Conservation (phyloP, 495 filamentous ascomycete genomes). For the Clohesyomyces aquaticus region DNA sequence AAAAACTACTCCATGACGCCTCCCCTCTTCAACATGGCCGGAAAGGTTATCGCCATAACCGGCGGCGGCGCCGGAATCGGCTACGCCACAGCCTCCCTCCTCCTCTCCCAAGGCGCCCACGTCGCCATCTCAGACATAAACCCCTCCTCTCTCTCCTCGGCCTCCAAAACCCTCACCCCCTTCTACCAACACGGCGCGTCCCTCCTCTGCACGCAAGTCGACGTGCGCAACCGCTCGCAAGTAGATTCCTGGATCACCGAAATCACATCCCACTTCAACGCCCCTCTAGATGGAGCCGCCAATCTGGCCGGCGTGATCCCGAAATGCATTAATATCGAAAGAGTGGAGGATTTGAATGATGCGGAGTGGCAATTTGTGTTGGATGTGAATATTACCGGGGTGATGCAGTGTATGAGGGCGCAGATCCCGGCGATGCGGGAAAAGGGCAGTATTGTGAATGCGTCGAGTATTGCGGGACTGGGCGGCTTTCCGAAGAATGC, state of each 20-base stretch:
- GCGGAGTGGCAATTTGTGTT: constrained; percentile 40
- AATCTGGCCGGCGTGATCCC: constrained; percentile 41
- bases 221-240: constrained; percentile 48
- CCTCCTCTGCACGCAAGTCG: constrained; percentile 45
- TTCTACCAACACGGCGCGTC: constrained; percentile 1
- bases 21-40: constrained; percentile 28
- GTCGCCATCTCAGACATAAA: constrained; percentile 36
- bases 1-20: constrained; percentile 21
- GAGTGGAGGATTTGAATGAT: constrained; percentile 39
- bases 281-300: constrained; percentile 37
- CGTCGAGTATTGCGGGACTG: constrained; percentile 35
- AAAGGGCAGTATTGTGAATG: constrained; percentile 41
- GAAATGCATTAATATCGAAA: constrained; percentile 35
- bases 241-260: constrained; percentile 56
- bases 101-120: constrained; percentile 34
- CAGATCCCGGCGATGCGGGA: constrained; percentile 35
- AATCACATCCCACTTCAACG: constrained; percentile 51
- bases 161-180: neutral
- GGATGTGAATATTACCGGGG: constrained; percentile 41
- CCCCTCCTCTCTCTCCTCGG: constrained; percentile 7
- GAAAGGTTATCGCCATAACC: constrained; percentile 33
- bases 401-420: constrained; percentile 40
- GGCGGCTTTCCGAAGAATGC: constrained; percentile 36
- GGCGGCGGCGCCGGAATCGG: constrained; percentile 33
- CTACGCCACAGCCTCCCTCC: constrained; percentile 29